Base-by-base conservation (phyloP, 306 rosid species). In the Adenanthera pavonina region DNA sequence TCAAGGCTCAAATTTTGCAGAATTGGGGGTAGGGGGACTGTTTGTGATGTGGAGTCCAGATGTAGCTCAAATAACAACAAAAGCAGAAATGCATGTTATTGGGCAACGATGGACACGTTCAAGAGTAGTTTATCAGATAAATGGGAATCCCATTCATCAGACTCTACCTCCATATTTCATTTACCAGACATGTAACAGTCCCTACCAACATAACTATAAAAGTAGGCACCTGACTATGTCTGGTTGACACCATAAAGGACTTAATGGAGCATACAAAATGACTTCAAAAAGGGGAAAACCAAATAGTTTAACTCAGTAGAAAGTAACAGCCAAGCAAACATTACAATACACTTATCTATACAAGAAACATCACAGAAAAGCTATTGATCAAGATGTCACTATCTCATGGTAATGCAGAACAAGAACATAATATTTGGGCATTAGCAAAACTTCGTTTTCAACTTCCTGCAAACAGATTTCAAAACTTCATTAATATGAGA, bases 11-110 rank as follows among this genome's bases (percentile, higher is more conserved):
- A 30, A 60, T 25, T 30, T 10, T 30, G 16, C 30, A 60, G 66
- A 57, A 20, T 8, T 7, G 15, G 35, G 0, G 66, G 8, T 11
- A 17, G 1, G 1, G 43, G 49, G 49, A 14, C 7, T 14, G 20
- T 15, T 36, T n/a, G 57, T 6, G 3, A 70, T 83, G 80, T 83
- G 65, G 59, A 75, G 75, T 74, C 87, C 82, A 80, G 84, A 81
- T 81, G 91, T 83, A 83, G 91, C 87, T 78, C 89, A 77, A 71
- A 11, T 78, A 85, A 78, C 33, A 85, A 76, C 25, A 34, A 19
- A 34, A 8, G 65, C 41, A 74, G 0, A 33, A 40, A 38, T 2
- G 74, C 54, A 46, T 69, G 16, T 69, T 83, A 78, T 57, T 70
- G 82, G 81, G 88, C 86, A 86, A 76, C 79, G 79, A 65, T 78